phyloP scores from a whole-genome alignment of 768 basidiomycete species.

The Pulveroboletus ravenelii region DNA sequence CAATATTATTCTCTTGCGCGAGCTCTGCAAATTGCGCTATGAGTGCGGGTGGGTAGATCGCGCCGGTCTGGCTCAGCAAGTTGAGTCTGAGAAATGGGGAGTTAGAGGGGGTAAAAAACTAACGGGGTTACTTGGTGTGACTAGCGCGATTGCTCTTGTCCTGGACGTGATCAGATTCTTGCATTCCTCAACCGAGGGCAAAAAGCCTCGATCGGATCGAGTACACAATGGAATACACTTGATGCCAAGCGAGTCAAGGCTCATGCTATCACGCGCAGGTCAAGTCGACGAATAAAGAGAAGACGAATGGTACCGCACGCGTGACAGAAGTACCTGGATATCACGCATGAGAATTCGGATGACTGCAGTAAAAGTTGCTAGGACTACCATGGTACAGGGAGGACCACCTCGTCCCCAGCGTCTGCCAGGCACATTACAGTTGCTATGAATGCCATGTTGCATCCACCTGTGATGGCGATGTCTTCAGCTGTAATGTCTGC shows the following conservation, averaged over 20 bases:
- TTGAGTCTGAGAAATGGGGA: not conserved
- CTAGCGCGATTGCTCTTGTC: slow-evolving; percentile 68
- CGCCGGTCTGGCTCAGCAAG: slow-evolving; percentile 50
- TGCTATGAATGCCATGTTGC: slow-evolving; percentile 68
- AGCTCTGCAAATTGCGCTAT: slow-evolving; percentile 57
- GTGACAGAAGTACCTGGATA: slow-evolving; percentile 61
- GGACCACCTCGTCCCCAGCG: slow-evolving; percentile 63
- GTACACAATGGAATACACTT: slow-evolving; percentile 53
- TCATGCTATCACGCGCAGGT: slow-evolving; percentile 48
- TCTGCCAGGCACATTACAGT: slow-evolving; percentile 61
- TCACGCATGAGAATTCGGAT: not conserved
- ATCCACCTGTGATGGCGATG: slow-evolving; percentile 65
- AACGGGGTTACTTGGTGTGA: slow-evolving; percentile 76
- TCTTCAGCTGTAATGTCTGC: slow-evolving; percentile 51
- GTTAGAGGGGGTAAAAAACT: slow-evolving; percentile 3
- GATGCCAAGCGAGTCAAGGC: slow-evolving; percentile 57
- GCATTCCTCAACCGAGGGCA: slow-evolving; percentile 52
- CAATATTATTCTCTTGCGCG: slow-evolving; percentile 48
- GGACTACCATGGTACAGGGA: slow-evolving; percentile 65
- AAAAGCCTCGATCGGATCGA: slow-evolving; percentile 47
- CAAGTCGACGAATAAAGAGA: not conserved
- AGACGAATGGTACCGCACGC: slow-evolving; percentile 34
- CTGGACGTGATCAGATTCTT: slow-evolving; percentile 47
- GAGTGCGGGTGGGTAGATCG: slow-evolving; percentile 54
- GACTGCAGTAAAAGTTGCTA: not conserved